phyloP scores from a whole-genome alignment of 2,329 filamentous ascomycete genomes.

The Aspergillus sp. region DNA sequence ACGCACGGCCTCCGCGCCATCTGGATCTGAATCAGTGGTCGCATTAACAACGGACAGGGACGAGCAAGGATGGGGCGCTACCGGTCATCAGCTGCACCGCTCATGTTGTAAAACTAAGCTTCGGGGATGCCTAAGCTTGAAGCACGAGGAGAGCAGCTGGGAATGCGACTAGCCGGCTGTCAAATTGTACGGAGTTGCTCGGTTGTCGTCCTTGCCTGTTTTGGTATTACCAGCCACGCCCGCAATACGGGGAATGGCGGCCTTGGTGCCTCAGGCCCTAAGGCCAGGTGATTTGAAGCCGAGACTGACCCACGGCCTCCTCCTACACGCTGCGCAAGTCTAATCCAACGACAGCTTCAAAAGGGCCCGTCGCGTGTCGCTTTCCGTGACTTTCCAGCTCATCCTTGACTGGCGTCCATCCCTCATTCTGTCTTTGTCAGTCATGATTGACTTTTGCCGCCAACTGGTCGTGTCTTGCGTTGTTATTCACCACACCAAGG shows the following conservation, averaged over 20 bases:
- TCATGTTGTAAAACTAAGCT: slow-evolving; percentile 12
- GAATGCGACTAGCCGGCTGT: slow-evolving; percentile 8
- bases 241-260: not conserved
- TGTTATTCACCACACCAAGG: slow-evolving; percentile 14
- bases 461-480: slow-evolving; percentile 5
- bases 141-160: slow-evolving; percentile 5
- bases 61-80: slow-evolving; percentile 16
- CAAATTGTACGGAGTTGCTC: not conserved
- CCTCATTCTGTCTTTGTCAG: not conserved
- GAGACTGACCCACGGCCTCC: slow-evolving; percentile 8
- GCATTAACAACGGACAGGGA: not conserved
- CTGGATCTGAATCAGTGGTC: slow-evolving; percentile 18
- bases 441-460: slow-evolving; percentile 14
- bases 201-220: not conserved
- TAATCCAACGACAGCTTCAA: slow-evolving; percentile 2
- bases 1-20: slow-evolving; percentile 42
- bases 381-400: not conserved
- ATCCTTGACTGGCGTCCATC: not conserved
- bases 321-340: slow-evolving; percentile 8
- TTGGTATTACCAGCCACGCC: not conserved
- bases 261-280: slow-evolving; percentile 1
- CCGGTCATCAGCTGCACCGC: slow-evolving; percentile 38
- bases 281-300: slow-evolving; percentile 8
- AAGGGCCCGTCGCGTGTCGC: not conserved
- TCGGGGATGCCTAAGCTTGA: not conserved